These are phyloP conservation scores for Periconia sp. DNA, from an alignment of 2,329 filamentous ascomycete genomes.

Conservation along the genomic window DNA sequence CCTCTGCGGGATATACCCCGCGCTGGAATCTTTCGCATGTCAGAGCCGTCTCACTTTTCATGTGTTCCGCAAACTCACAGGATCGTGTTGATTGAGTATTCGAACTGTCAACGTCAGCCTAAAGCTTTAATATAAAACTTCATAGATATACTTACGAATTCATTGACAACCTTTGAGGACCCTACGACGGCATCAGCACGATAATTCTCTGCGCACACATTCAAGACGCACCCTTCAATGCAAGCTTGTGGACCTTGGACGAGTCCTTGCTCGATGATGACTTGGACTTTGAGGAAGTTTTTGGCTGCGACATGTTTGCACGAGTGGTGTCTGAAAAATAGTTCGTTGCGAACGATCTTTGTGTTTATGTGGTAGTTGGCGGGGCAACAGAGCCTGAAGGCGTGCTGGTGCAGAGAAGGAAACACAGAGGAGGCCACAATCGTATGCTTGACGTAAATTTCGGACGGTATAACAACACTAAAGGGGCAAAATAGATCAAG, in stretches of 20 bases:
- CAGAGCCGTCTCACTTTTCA: not conserved
- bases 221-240: constrained; percentile 71
- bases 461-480: no score
- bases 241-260: constrained; percentile 93
- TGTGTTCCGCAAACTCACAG: constrained; percentile 62
- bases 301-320: constrained; percentile 38
- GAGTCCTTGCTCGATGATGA: constrained; percentile 66
- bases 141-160: constrained; percentile 75
- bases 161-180: constrained; percentile 85
- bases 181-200: no score
- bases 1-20: constrained; percentile 85
- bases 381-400: constrained; percentile 35
- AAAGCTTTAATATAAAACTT: not conserved
- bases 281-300: constrained; percentile 35
- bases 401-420: no score
- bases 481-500: no score
- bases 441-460: no score
- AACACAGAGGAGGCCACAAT: no score
- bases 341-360: constrained; percentile 9
- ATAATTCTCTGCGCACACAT: no score
- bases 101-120: constrained; percentile 66
- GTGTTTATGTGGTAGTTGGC: constrained; percentile 41
- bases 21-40: constrained; percentile 74
- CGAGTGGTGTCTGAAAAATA: constrained; percentile 5
- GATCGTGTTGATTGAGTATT: constrained; percentile 98